Evolutionary conservation across 176 grass and related monocot genomes (phyloP), one percentile per base, ranked within the genome.

Genomic region (Areca catechu): DNA sequence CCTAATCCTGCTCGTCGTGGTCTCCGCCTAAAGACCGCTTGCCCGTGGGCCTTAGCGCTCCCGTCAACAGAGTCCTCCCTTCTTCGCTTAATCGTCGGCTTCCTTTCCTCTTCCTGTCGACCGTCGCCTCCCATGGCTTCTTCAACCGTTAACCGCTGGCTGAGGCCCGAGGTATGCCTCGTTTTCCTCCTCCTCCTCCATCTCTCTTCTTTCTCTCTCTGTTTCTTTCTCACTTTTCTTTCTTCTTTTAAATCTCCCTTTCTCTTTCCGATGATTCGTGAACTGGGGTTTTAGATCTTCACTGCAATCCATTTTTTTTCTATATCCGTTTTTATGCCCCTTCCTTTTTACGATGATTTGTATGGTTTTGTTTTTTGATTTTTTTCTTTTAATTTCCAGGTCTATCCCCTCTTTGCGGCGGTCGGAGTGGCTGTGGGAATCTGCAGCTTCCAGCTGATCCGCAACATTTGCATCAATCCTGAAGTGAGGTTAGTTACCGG

Each of bases 371-470:
- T 9, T 37, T 37, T 37, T 2, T 37, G 34, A 37, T 37, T 37
- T 20, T 22, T 3, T 18, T 37, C 15, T 37, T 53, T 52, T 22
- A 15, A 19, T 56, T 15, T 12, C 3, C 49, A 94, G 89, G 89
- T 94, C 60, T 94, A 94, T 73, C 89, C 89, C 53, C 84, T 94
- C 30, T 94, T 94, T 64, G 89, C 89, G 63, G 89, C 89, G 70
- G 79, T 62, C 54, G 84, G 89, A 18, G 80, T 82, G 5, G 84
- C 89, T 14, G 59, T 85, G 4, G 84, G 77, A 19, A 88, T 88
- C 77, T 94, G 89, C 67, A 77, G 50, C 3, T 63, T 94, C 18
- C 71, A 74, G 67, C 77, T 94, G 61, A 59, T 56, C 24, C 77
- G 84, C 21, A 94, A 94, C 77, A 76, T 94, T 74, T 70, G 73